Evolutionary conservation across 805 yeast species (phyloP), one percentile per base, ranked within the genome.

Genomic region (Saccharomyces eubayanus): DNA sequence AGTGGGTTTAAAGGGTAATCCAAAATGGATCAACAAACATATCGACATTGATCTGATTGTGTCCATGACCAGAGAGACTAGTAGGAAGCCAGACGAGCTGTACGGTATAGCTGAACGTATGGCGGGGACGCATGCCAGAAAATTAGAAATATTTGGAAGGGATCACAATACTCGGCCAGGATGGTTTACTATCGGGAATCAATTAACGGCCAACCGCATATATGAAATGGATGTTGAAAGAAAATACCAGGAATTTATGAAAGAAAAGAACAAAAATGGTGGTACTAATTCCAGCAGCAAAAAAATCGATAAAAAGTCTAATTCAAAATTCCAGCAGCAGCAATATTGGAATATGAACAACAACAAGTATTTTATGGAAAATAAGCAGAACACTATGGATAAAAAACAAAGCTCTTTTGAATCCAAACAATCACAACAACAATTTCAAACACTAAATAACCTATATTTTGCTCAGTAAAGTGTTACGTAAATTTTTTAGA

Each of bases 181-280:
- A 0, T 92, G 98, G 97, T 72, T 91, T 51, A 88, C 95, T 0
- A 79, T 89, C 51, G 96, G 96, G 0, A 85, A 89, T 63, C 94
- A 89, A 66, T 66, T 89, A 47, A 75, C 77, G 6, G 89, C 87
- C 0, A 76, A 79, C 2, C 69, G 76, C 28, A 73, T 88, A 10
- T 71, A 74, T 48, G 94, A 86, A 60, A 69, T 73, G 54, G 88
- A 84, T 54, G 80, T 85, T 14, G 68, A 70, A 57, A 61, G 61
- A 43, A 76, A 72, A 57, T 78, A 77, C 56, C 70, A 72, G 1
- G 40, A 46, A 1, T 64, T 58, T 46, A 28, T 53, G 28, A 28
- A n/a, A 14, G 14, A 46, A 16, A 46, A 9, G 16, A 14, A 21
- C 21, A 9, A 21, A 14, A 31, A 11, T 8, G 14, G 21, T 16